phyloP scores from a whole-genome alignment of 1,139 yeast species.

The Scheffersomyces illinoinensis region DNA sequence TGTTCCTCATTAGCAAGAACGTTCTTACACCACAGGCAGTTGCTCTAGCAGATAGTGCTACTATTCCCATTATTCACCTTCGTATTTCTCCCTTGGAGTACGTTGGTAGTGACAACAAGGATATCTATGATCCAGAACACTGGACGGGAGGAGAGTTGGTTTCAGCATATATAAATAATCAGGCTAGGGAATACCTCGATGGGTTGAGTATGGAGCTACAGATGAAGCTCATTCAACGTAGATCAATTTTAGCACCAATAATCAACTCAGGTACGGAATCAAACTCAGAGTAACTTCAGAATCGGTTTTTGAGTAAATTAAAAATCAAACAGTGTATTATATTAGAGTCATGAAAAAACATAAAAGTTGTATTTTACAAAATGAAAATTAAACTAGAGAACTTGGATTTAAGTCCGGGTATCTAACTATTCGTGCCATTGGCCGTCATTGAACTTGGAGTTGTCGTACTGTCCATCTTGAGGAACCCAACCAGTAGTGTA shows the following conservation, averaged over 20 bases:
- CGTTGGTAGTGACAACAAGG: conserved; percentile 34
- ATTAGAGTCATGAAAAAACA: background rate
- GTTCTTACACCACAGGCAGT: conserved; percentile 62
- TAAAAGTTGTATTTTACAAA: background rate
- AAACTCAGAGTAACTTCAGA: background rate
- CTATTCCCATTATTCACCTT: conserved; percentile 54
- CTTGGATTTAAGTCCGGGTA: background rate
- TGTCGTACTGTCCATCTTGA: conserved; percentile 1
- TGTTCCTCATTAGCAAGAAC: background rate
- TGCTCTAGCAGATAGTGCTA: conserved; percentile 52
- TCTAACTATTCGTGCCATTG: background rate
- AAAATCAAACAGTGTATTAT: no score
- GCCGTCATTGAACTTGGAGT: background rate
- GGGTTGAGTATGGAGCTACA: conserved; percentile 39
- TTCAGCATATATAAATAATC: conserved; percentile 47
- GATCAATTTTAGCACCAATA: background rate
- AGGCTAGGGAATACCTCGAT: conserved; percentile 37
- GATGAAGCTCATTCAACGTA: conserved; percentile 13
- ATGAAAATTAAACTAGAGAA: background rate
- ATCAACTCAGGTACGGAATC: background rate
- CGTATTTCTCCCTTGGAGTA: background rate
- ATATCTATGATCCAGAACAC: conserved; percentile 35
- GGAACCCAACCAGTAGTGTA: background rate
- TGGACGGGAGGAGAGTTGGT: conserved; percentile 44
- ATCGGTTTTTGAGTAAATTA: background rate